Evolutionary conservation across 2,329 filamentous ascomycete species (phyloP), one percentile per base, ranked within the genome.

Genomic region (Talaromyces sp.): DNA sequence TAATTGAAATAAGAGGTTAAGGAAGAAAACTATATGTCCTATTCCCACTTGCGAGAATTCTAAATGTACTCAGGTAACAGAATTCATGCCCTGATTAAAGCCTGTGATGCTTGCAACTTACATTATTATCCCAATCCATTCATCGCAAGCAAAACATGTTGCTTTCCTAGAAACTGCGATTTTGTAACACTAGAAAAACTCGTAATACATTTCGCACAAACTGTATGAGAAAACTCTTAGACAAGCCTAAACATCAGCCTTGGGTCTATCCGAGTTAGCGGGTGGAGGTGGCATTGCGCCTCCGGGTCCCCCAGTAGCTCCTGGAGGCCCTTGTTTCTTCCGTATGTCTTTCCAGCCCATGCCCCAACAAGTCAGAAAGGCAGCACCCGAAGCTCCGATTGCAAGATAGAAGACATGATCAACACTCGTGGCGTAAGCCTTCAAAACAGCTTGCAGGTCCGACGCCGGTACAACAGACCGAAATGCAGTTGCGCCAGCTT

Each of bases 401-500:
- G 65, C 68, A 11, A 72, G 63, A 65, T 71, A 72, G 60, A 72
- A 68, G 16, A 70, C 66, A 22, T 57, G 52, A 60, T 68, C 69
- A 27, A 72, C 52, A 61, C 68, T 69, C 19, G 27, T 62, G 3
- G 57, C 41, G 63, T 80, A 80, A 22, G 76, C 77, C 31, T 68
- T 48, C n/a, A 78, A 62, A 16, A 78, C 72, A 2, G 70, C 74
- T 0, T 67, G 60, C 2, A 83, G 66, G 24, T 78, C 71, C 3
- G 68, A 69, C 5, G 71, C 66, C 2, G 78, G 70, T 5, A 79
- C 74, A 16, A 80, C 70, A 5, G 76, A 62, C 57, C 76, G 71
- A 69, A 84, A 71, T 54, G 78, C 73, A 1, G 80, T 80, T 3
- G 81, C 81, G 13, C 82, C 82, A 4, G 75, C 77, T 7, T 67